phyloP scores from a whole-genome alignment of 495 filamentous ascomycete genomes.

The Cercophora newfieldiana region DNA sequence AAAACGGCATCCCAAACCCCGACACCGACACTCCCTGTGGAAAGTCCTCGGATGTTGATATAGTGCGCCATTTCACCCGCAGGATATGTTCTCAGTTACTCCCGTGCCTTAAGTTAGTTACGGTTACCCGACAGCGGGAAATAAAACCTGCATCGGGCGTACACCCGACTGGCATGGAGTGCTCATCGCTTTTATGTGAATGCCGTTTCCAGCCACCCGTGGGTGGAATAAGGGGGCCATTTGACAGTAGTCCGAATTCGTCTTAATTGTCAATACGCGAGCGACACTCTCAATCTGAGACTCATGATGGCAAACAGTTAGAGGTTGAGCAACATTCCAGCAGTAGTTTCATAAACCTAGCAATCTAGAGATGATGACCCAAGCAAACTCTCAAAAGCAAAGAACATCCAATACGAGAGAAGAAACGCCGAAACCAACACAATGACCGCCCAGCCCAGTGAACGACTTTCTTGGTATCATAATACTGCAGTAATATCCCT shows the following conservation, averaged over 20 bases:
- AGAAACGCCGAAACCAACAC: not conserved
- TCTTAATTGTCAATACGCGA: not conserved
- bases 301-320: too few relatives aligned
- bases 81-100: too few relatives aligned
- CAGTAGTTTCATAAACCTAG: not conserved
- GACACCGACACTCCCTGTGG: not conserved
- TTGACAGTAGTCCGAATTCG: too few relatives aligned
- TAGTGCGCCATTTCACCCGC: too few relatives aligned
- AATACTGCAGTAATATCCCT: conserved; percentile 1
- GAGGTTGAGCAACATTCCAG: not conserved
- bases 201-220: not conserved
- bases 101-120: too few relatives aligned
- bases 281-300: not conserved
- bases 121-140: not conserved
- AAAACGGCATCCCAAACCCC: not conserved
- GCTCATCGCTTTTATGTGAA: not conserved
- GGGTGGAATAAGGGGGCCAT: not conserved
- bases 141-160: not conserved
- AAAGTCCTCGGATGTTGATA: too few relatives aligned
- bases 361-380: not conserved
- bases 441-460: conserved; percentile 12
- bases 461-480: conserved; percentile 29
- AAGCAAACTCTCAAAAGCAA: not conserved
- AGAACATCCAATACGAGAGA: not conserved
- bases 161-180: not conserved